Evolutionary conservation across 805 yeast genomes (phyloP).

Genomic region (Nakazawaea ambrosiae): DNA sequence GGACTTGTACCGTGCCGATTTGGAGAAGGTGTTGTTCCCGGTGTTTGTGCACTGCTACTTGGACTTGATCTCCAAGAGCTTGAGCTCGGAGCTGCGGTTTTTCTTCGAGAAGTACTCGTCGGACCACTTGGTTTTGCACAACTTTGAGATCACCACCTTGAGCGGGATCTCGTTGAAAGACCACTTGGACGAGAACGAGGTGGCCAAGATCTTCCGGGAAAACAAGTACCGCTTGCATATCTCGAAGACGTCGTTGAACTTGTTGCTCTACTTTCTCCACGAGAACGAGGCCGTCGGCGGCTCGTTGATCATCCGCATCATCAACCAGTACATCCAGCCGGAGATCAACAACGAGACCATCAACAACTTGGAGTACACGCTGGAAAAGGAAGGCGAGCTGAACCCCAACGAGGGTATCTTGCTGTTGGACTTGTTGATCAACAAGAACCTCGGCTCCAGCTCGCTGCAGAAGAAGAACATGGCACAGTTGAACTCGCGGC

Average conservation of each 20-base stretch:
- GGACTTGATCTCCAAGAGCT: constrained; percentile 64
- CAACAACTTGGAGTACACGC: constrained; percentile 24
- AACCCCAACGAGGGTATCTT: constrained; percentile 47
- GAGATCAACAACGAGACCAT: constrained; percentile 29
- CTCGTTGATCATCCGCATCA: constrained; percentile 71
- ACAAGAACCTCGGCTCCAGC: constrained; percentile 13
- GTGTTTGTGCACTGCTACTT: constrained; percentile 85
- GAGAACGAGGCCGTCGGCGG: constrained; percentile 94
- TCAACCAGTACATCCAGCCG: constrained; percentile 74
- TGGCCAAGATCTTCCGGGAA: constrained; percentile 67
- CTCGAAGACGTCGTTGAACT: constrained; percentile 78
- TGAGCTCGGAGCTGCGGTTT: constrained; percentile 52
- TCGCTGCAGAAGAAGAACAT: constrained; percentile 11
- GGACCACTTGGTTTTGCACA: constrained; percentile 73
- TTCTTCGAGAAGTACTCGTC: constrained; percentile 70
- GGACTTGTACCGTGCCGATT: constrained; percentile 86
- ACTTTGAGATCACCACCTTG: constrained; percentile 64
- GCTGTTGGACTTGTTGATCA: constrained; percentile 30
- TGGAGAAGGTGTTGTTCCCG: constrained; percentile 80
- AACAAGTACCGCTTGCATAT: constrained; percentile 71
- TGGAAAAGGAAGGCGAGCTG: constrained; percentile 42
- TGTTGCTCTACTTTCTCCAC: constrained; percentile 78
- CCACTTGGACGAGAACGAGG: constrained; percentile 75
- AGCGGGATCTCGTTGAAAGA: constrained; percentile 72
- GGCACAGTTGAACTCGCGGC: constrained; percentile 50